A percentile compares a stretch with the other conserved stretches of the same genome.
Conservation (phyloP, 768 basidiomycete species). For the Rhizopogon sp. region DNA sequence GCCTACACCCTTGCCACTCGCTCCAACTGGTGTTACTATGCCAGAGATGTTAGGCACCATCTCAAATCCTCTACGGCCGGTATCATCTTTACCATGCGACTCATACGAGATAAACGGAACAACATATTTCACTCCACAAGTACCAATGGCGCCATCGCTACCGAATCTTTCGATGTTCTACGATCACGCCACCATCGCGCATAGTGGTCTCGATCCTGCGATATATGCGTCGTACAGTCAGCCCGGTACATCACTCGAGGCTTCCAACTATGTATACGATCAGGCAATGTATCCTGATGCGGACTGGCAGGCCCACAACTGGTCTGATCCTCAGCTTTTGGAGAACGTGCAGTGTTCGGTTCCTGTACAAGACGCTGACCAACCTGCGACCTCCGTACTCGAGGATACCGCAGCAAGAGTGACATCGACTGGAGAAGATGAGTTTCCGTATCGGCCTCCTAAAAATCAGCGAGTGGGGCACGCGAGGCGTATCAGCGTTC, state of each 20-base stretch:
- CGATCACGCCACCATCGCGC: neutral
- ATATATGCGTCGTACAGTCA: neutral
- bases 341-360: neutral
- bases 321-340: neutral
- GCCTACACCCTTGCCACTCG: neutral
- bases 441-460: slow-evolving; percentile 30
- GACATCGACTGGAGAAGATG: slow-evolving; percentile 6
- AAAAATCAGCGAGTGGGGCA: slow-evolving; percentile 31
- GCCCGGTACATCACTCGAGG: neutral
- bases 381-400: neutral
- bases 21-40: no score
- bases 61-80: neutral
- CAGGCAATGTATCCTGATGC: neutral
- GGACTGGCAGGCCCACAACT: neutral
- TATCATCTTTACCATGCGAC: slow-evolving; percentile 8
- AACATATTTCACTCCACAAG: slow-evolving; percentile 19
- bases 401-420: neutral
- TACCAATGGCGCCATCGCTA: slow-evolving; percentile 1
- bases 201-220: neutral
- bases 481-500: slow-evolving; percentile 34
- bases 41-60: slow-evolving; percentile 1
- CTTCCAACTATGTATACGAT: neutral
- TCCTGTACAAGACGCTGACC: neutral
- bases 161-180: slow-evolving; percentile 6
- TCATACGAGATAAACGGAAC: slow-evolving; percentile 24